These are phyloP conservation scores for Limnanthes douglasii DNA, from an alignment of 345 rosid species.

Conservation along the genomic window DNA sequence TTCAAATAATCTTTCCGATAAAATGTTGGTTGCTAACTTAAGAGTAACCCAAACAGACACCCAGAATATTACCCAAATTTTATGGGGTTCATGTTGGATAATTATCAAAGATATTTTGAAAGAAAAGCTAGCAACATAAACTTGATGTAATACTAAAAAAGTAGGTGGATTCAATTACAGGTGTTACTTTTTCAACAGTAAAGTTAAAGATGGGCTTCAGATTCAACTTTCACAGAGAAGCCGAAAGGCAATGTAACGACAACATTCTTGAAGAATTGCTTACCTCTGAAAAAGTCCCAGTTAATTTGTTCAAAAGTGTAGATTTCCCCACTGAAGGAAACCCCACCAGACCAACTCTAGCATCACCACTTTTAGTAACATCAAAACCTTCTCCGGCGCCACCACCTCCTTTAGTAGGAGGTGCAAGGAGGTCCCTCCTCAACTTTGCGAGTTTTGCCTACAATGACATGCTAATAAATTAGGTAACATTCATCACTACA, in stretches of 20 bases:
- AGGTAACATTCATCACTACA: conserved; percentile 1
- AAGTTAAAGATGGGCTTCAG: too few species aligned
- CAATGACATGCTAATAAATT: neutral
- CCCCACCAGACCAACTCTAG: conserved; percentile 92
- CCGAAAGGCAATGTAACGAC: neutral
- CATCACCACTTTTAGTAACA: conserved; percentile 95
- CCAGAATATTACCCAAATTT: too few species aligned
- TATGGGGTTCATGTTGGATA: too few species aligned
- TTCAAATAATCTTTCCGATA: too few species aligned
- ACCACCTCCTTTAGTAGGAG: conserved; percentile 80
- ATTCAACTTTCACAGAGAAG: too few species aligned
- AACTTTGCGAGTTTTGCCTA: conserved; percentile 96
- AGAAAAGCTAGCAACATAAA: too few species aligned
- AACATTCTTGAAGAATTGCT: conserved; percentile 2
- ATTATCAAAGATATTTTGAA: too few species aligned
- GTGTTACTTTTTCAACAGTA: too few species aligned
- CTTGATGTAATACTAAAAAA: too few species aligned
- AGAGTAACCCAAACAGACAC: too few species aligned
- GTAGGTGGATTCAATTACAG: too few species aligned
- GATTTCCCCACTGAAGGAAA: conserved; percentile 98
- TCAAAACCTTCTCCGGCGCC: conserved; percentile 95
- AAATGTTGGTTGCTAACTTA: too few species aligned
- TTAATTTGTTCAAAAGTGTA: conserved; percentile 86
- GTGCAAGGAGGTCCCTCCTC: conserved; percentile 83
- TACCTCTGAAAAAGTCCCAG: conserved; percentile 97